Evolutionary conservation across 768 basidiomycete genomes (phyloP).

Genomic region (Lactarius evosmus): DNA sequence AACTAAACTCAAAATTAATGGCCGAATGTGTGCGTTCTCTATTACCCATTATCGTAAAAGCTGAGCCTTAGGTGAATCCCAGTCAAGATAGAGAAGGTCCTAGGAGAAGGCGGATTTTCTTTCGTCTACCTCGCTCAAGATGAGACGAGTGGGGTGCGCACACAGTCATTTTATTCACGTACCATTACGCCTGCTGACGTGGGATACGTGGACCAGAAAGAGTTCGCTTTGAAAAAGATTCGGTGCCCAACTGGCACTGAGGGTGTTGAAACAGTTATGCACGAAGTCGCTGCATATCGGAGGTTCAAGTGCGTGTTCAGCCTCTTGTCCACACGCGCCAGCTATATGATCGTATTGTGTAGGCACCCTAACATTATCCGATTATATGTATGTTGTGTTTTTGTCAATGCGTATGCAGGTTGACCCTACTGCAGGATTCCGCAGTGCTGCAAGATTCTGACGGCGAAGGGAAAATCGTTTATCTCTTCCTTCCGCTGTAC

Average conservation of each 20-base stretch:
- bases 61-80: conserved; percentile 8
- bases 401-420: conserved; percentile 10
- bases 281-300: conserved; percentile 89
- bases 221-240: conserved; percentile 97
- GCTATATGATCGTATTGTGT: conserved; percentile 1
- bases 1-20: conserved; percentile 92
- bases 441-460: conserved; percentile 92
- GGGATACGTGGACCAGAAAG: conserved; percentile 47
- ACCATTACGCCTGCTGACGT: conserved; percentile 13
- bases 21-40: conserved; percentile 73
- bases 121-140: conserved; percentile 89
- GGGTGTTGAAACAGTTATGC: conserved; percentile 84
- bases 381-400: conserved; percentile 57
- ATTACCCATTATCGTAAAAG: background rate
- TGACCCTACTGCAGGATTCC: conserved; percentile 60
- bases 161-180: conserved; percentile 31
- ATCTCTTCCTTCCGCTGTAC: conserved; percentile 93
- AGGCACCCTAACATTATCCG: conserved; percentile 98
- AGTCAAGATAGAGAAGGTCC: conserved; percentile 88
- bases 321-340: background rate
- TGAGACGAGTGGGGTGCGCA: conserved; percentile 71
- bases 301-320: conserved; percentile 74
- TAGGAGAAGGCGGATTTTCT: conserved; percentile 95
- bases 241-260: conserved; percentile 87
- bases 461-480: conserved; percentile 92